phyloP scores from a whole-genome alignment of 352 stramenopile genomes.

The Globisporangium iwayamae region DNA sequence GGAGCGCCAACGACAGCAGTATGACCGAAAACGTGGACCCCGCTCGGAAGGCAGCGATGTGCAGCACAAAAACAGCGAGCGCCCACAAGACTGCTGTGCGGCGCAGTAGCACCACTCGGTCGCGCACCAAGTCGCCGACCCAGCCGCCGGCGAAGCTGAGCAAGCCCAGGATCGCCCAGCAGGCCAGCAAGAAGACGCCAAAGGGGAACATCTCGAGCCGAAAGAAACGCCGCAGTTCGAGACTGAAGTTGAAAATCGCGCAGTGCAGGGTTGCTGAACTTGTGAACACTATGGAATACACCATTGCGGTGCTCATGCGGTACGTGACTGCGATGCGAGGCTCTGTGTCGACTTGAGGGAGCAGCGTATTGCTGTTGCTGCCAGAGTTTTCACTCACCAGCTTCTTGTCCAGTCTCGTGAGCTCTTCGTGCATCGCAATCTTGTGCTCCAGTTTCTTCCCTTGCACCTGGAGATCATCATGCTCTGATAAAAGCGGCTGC shows the following conservation, averaged over 20 bases:
- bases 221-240: conserved; percentile 43
- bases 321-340: conserved; percentile 14
- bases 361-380: background rate
- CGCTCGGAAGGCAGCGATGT: conserved; percentile 33
- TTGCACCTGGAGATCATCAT: background rate
- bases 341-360: conserved; percentile 7
- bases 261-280: conserved; percentile 61
- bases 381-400: background rate
- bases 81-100: conserved; percentile 39
- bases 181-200: conserved; percentile 49
- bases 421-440: conserved; percentile 19
- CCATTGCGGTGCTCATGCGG: conserved; percentile 26
- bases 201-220: conserved; percentile 47
- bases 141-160: conserved; percentile 46
- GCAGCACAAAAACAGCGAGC: conserved; percentile 39
- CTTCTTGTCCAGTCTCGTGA: conserved; percentile 10
- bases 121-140: conserved; percentile 40
- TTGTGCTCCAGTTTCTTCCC: conserved; percentile 20
- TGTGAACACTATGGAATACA: conserved; percentile 47
- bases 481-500: conserved; percentile 17
- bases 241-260: conserved; percentile 60
- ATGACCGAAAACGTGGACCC: conserved; percentile 25
- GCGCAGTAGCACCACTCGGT: conserved; percentile 46
- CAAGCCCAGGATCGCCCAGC: conserved; percentile 52
- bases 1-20: conserved; percentile 34